Conservation (phyloP, 1,284 basidiomycete species). For the Abortiporus biennis region DNA sequence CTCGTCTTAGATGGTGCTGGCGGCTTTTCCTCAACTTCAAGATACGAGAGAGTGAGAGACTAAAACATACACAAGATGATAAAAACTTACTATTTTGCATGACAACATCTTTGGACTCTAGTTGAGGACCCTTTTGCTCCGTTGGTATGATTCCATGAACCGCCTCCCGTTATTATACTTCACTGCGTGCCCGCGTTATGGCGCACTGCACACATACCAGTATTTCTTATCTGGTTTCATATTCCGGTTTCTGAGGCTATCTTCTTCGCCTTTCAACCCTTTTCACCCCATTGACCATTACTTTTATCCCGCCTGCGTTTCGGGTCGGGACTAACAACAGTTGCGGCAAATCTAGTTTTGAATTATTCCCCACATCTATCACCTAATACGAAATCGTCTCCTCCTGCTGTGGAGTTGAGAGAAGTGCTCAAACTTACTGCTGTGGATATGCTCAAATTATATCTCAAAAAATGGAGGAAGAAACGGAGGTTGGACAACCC, state of each 20-base stretch:
- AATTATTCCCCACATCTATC: slow-evolving; percentile 83
- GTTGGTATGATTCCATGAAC: too few relatives aligned
- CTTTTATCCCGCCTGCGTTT: slow-evolving; percentile 15
- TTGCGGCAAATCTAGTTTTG: slow-evolving; percentile 81
- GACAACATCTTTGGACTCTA: too few relatives aligned
- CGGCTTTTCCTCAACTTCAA: too few relatives aligned
- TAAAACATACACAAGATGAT: too few relatives aligned
- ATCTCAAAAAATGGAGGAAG: slow-evolving; percentile 47
- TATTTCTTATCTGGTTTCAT: slow-evolving; percentile 20
- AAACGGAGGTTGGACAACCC: slow-evolving; percentile 17
- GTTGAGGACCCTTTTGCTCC: too few relatives aligned
- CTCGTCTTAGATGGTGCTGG: too few relatives aligned
- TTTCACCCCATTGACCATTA: slow-evolving; percentile 21
- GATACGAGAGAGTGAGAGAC: too few relatives aligned
- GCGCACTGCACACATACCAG: slow-evolving; percentile 17
- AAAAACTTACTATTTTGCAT: too few relatives aligned
- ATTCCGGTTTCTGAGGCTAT: slow-evolving; percentile 2
- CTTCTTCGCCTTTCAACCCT: slow-evolving; percentile 4
- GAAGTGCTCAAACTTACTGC: slow-evolving; percentile 55
- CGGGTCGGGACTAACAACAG: slow-evolving; percentile 61
- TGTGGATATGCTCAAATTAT: slow-evolving; percentile 59
- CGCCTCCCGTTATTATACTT: slow-evolving; percentile 12
- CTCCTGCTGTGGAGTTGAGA: slow-evolving; percentile 61
- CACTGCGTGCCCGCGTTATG: slow-evolving; percentile 4
- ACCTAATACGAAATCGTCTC: slow-evolving; percentile 63